phyloP scores from a whole-genome alignment of 805 yeast species.

The Lipomyces orientalis region DNA sequence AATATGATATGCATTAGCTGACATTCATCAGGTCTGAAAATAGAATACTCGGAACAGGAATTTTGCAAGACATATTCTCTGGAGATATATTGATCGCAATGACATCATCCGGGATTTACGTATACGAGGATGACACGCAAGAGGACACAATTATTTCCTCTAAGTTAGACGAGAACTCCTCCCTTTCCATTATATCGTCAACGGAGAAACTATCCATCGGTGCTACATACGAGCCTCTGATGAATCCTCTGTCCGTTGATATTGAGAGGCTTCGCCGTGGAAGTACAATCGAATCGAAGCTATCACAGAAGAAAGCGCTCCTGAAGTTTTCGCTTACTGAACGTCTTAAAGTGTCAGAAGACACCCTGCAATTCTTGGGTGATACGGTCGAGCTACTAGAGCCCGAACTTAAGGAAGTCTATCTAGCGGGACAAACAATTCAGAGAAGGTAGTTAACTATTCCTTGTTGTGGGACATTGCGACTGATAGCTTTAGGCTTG shows the following conservation, averaged over 20 bases:
- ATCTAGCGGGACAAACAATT: slow-evolving; percentile 48
- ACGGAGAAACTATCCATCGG: not conserved
- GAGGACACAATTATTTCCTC: not conserved
- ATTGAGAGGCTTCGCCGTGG: slow-evolving; percentile 5
- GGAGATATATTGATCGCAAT: slow-evolving; percentile 20
- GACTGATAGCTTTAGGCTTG: slow-evolving; percentile 40
- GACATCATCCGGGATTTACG: slow-evolving; percentile 12
- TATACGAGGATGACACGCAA: slow-evolving; percentile 5
- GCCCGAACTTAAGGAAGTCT: slow-evolving; percentile 41
- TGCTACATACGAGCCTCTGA: slow-evolving; percentile 17
- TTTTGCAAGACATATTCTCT: slow-evolving; percentile 17
- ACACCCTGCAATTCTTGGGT: slow-evolving; percentile 39
- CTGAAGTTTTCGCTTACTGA: slow-evolving; percentile 35
- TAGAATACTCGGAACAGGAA: slow-evolving; percentile 16
- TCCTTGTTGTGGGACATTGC: not conserved
- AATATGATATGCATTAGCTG: not conserved
- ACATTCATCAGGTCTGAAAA: not conserved
- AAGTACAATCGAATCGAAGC: slow-evolving; percentile 7
- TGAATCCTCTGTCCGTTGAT: slow-evolving; percentile 28
- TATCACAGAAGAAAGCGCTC: slow-evolving; percentile 11
- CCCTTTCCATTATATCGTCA: not conserved
- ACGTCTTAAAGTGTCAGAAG: slow-evolving; percentile 39
- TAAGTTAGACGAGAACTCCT: not conserved
- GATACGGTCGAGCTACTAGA: slow-evolving; percentile 38
- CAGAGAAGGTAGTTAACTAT: slow-evolving; percentile 41